phyloP scores from a whole-genome alignment of 2,329 filamentous ascomycete genomes.

The Pezicula radicicola region DNA sequence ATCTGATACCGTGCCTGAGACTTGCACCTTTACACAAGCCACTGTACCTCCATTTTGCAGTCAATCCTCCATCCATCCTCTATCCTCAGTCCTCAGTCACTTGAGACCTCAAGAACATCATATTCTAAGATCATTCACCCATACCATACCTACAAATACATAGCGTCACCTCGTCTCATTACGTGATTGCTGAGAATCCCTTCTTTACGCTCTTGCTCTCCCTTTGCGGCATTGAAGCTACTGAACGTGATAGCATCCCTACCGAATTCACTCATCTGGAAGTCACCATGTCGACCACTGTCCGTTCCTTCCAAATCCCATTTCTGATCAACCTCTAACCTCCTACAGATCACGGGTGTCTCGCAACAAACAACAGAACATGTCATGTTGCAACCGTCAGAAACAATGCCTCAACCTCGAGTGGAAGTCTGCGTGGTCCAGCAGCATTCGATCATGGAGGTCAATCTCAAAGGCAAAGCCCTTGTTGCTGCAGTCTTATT shows the following conservation, averaged over 20 bases:
- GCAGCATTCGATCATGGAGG: constrained; percentile 23
- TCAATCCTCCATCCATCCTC: too few relatives aligned
- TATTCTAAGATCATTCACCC: neutral
- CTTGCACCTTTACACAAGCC: too few relatives aligned
- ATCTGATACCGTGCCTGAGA: too few relatives aligned
- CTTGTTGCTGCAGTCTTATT: constrained; percentile 45
- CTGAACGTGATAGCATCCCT: constrained; percentile 21
- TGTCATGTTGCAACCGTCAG: constrained; percentile 12
- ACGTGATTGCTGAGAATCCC: constrained; percentile 19
- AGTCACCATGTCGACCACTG: constrained; percentile 66
- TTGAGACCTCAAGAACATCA: too few relatives aligned
- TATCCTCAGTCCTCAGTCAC: too few relatives aligned
- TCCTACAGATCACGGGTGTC: constrained; percentile 11
- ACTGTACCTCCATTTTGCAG: too few relatives aligned
- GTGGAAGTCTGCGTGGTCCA: constrained; percentile 16
- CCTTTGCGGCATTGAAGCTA: constrained; percentile 21
- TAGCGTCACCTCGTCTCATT: neutral
- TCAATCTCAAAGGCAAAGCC: constrained; percentile 25
- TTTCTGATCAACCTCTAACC: constrained; percentile 64
- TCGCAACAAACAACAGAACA: constrained; percentile 11
- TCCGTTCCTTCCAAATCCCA: constrained; percentile 75
- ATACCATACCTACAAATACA: neutral
- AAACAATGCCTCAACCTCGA: constrained; percentile 12
- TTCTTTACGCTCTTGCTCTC: constrained; percentile 20
- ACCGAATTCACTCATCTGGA: constrained; percentile 59